Conservation (phyloP, 225 moss, liverwort and hornwort species). For the Pseudisothecium myosuroides region DNA sequence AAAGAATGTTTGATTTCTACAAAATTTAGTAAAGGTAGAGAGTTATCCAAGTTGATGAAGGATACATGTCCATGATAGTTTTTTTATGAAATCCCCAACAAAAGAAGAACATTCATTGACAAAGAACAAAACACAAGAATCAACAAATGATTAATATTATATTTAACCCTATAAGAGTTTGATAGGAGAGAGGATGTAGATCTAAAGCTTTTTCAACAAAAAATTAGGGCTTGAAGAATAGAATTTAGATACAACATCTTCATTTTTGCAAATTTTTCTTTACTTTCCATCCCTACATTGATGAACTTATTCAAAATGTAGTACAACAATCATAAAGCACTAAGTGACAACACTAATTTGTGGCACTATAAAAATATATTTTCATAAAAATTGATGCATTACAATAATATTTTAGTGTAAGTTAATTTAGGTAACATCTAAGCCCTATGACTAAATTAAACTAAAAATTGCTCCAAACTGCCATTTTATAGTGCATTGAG, state of each 20-base stretch:
- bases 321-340: background rate
- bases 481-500: background rate
- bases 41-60: background rate
- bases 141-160: background rate
- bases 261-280: background rate
- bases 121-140: rapidly evolving
- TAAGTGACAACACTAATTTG: background rate
- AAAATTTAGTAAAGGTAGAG: background rate
- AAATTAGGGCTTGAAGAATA: background rate
- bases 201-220: rapidly evolving
- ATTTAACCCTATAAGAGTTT: background rate
- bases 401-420: background rate
- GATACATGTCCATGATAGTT: rapidly evolving
- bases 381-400: background rate
- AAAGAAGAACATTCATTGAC: background rate
- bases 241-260: background rate
- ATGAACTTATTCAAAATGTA: too few relatives aligned
- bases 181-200: rapidly evolving
- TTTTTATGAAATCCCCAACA: rapidly evolving
- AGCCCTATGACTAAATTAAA: rapidly evolving
- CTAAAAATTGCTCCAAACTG: too few relatives aligned
- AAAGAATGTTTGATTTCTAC: background rate
- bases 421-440: rapidly evolving
- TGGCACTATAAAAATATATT: background rate
- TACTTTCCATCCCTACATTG: rapidly evolving